These are phyloP conservation scores for Dissophora ornata DNA, from an alignment of 192 early-diverging fungal species.

Conservation along the genomic window DNA sequence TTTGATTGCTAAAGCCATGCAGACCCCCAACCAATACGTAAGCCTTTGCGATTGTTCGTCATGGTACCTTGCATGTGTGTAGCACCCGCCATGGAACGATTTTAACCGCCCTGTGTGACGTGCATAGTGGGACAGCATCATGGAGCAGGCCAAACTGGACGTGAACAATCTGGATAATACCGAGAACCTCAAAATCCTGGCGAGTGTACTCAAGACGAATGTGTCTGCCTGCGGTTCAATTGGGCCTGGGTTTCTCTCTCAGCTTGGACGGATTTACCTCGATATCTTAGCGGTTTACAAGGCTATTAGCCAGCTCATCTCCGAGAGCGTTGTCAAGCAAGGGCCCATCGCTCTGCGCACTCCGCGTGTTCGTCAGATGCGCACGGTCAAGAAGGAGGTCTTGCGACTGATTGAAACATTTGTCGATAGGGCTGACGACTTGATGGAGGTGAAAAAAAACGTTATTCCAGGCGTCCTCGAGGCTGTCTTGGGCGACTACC, in stretches of 20 bases:
- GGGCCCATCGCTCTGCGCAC: constrained; percentile 92
- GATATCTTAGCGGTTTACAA: constrained; percentile 93
- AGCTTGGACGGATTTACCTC: constrained; percentile 89
- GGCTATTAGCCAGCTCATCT: constrained; percentile 85
- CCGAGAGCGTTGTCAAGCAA: constrained; percentile 75
- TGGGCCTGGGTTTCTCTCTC: constrained; percentile 87
- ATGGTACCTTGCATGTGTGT: not conserved
- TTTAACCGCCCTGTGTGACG: no score
- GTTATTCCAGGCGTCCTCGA: constrained; percentile 93
- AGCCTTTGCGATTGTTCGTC: constrained; percentile 1
- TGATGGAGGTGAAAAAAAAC: constrained; percentile 76
- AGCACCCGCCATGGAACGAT: no score
- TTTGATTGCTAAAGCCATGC: constrained; percentile 90
- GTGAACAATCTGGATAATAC: constrained; percentile 76
- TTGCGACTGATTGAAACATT: constrained; percentile 92
- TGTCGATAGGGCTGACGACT: constrained; percentile 87
- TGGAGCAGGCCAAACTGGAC: constrained; percentile 76
- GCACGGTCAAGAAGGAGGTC: constrained; percentile 97
- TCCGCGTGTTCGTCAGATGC: constrained; percentile 87
- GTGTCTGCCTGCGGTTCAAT: constrained; percentile 89
- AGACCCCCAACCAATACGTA: constrained; percentile 85
- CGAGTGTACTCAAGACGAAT: constrained; percentile 95
- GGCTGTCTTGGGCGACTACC: constrained; percentile 89
- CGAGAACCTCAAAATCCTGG: constrained; percentile 88
- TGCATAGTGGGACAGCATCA: constrained; percentile 81